Base-by-base conservation (phyloP, 2,329 filamentous ascomycete species). In the Emergomyces pasteurianus region DNA sequence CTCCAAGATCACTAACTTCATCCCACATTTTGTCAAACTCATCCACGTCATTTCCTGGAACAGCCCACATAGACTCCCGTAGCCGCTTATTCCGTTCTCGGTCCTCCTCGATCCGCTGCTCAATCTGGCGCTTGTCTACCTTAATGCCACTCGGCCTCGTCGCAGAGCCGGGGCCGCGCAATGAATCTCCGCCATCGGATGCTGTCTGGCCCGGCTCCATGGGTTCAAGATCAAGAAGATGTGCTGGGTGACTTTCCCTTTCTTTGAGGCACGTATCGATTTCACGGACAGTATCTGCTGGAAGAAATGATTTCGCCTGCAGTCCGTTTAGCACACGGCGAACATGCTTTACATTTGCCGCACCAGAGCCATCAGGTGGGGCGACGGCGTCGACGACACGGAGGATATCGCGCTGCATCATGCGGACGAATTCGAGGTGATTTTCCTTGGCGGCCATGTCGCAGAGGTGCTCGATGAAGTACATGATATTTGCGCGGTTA, bases 401-500 rank as follows among this genome's bases (percentile, higher is more conserved):
- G 40, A 95, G 81, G 47, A 99, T 95, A 72, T 99, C 94, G 54
- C 92, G 82, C 75, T 96, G 89, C 77, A 99, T 89, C 90, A 97
- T 96, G 58, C 88, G 85, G 34, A 96, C 86, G 71, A 96, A 99
- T 64, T 90, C 86, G 59, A 83, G 77, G 67, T 94, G 86, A 64
- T 85, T 83, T 66, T 90, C 89, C 66, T 86, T 88, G 64, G 84
- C 82, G 26, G 90, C 89, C 76, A 90, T 81, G 71, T 97, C 92
- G 71, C 95, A 89, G 67, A 99, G 89, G 67, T 92, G 88, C 71
- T 97, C 92, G 70, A 99, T 88, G 75, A 99, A 99, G 76, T 95
- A 99, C 88, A 99, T 95, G 73, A 99, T 97, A 73, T 99, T 99
- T 62, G 94, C 95, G 63, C 92, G 83, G 58, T 87, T 95, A 75